Conservation (phyloP, 2,329 filamentous ascomycete species). For the Neofusicoccum kwambonambiense region DNA sequence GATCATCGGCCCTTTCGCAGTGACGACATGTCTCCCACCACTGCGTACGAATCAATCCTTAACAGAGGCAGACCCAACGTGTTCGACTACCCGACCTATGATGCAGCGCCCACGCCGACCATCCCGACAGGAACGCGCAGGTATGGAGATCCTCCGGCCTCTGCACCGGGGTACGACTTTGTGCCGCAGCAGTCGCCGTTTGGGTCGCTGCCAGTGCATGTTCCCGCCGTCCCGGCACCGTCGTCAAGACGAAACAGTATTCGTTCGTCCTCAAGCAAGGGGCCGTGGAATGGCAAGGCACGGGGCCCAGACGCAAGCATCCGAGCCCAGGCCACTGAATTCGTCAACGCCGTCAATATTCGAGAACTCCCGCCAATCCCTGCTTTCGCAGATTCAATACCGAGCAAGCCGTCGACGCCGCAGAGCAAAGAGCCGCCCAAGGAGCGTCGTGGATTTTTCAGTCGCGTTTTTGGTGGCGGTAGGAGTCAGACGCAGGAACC, state of each 20-base stretch:
- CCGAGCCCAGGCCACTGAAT: slow-evolving; percentile 48
- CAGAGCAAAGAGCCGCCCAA: slow-evolving; percentile 38
- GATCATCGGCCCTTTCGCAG: slow-evolving; percentile 26
- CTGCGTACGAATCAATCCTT: slow-evolving; percentile 43
- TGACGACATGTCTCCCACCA: neutral
- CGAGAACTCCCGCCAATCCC: slow-evolving; percentile 44
- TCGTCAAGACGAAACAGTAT: slow-evolving; percentile 49
- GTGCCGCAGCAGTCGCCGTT: slow-evolving; percentile 37
- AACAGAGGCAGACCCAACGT: slow-evolving; percentile 45
- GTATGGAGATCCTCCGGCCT: slow-evolving; percentile 40
- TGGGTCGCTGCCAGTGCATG: slow-evolving; percentile 39
- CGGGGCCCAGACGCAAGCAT: slow-evolving; percentile 41
- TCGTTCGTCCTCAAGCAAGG: slow-evolving; percentile 55
- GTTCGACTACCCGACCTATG: slow-evolving; percentile 59
- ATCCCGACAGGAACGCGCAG: slow-evolving; percentile 76
- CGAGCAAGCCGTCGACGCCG: slow-evolving; percentile 48
- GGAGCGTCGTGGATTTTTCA: slow-evolving; percentile 84
- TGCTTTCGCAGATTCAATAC: slow-evolving; percentile 48
- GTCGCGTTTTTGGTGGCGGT: slow-evolving; percentile 73
- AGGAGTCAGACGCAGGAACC: slow-evolving; percentile 16
- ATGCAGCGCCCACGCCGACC: slow-evolving; percentile 83
- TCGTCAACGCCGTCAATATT: slow-evolving; percentile 48
- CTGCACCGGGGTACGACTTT: slow-evolving; percentile 32
- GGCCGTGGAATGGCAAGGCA: slow-evolving; percentile 44
- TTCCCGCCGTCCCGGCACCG: slow-evolving; percentile 40